phyloP scores from a whole-genome alignment of 1,139 yeast species.

The Kodamaea sp. region DNA sequence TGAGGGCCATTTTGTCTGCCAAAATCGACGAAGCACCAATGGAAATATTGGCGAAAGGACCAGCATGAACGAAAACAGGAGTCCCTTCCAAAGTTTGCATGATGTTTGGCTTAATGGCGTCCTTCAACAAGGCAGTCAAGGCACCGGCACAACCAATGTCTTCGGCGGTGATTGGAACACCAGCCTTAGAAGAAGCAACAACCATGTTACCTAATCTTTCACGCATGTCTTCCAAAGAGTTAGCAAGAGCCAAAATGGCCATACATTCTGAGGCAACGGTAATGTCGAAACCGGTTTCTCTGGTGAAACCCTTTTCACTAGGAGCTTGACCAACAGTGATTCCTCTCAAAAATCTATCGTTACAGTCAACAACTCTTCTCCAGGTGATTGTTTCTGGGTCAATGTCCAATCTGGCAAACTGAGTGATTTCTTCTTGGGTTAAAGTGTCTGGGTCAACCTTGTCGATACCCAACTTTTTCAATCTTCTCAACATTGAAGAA shows the following conservation, averaged over 20 bases:
- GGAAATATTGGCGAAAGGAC: slow-evolving; percentile 96
- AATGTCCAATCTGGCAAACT: slow-evolving; percentile 83
- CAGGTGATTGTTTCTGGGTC: slow-evolving; percentile 94
- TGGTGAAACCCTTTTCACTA: slow-evolving; percentile 86
- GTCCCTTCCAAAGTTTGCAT: slow-evolving; percentile 99
- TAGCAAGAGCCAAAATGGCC: slow-evolving; percentile 94
- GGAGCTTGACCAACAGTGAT: slow-evolving; percentile 92
- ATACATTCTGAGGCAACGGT: slow-evolving; percentile 97
- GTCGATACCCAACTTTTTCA: slow-evolving; percentile 74
- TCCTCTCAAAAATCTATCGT: slow-evolving; percentile 90
- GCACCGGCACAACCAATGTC: slow-evolving; percentile 98
- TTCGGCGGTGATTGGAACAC: slow-evolving; percentile 92
- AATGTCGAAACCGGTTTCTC: slow-evolving; percentile 93
- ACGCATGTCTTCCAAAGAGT: slow-evolving; percentile 80
- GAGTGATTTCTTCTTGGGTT: slow-evolving; percentile 70
- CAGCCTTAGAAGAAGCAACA: slow-evolving; percentile 75
- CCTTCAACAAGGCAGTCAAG: slow-evolving; percentile 89
- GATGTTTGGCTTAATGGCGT: slow-evolving; percentile 93
- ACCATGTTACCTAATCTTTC: slow-evolving; percentile 89
- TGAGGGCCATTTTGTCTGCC: slow-evolving; percentile 94
- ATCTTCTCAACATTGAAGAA: slow-evolving; percentile 71
- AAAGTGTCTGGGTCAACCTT: slow-evolving; percentile 80
- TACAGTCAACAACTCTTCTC: slow-evolving; percentile 95
- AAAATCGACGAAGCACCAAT: slow-evolving; percentile 94
- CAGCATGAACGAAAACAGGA: slow-evolving; percentile 97